Percentiles rank a stretch among this genome's conserved stretches.
Conservation (phyloP, 176 grass and related monocot genomes). For the Echinochloa phyllopogon region DNA sequence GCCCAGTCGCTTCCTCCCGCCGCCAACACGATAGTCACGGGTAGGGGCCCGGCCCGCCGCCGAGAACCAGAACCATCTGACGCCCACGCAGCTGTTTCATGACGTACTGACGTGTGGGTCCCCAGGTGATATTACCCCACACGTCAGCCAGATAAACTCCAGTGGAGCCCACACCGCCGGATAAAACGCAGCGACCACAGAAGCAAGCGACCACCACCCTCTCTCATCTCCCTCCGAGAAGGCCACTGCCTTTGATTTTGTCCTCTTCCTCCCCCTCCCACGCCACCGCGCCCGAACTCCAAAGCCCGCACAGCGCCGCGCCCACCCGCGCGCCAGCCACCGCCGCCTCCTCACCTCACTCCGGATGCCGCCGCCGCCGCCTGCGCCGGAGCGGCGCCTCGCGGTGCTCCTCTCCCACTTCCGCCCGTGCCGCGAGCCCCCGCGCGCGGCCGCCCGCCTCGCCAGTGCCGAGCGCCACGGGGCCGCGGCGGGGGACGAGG, state of each 20-base stretch:
- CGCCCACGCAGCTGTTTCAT: not conserved
- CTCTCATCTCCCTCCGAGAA: not conserved
- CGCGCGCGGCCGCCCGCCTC: not conserved
- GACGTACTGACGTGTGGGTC: not conserved
- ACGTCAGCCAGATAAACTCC: not conserved
- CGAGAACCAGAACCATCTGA: not conserved
- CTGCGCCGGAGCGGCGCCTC: constrained; percentile 39
- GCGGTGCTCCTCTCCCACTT: constrained; percentile 74
- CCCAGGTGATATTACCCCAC: not conserved
- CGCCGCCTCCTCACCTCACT: not conserved
- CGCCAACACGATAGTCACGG: not conserved
- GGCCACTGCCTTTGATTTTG: not conserved
- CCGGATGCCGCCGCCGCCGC: constrained; percentile 24
- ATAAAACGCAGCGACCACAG: constrained; percentile 49
- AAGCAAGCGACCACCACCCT: not conserved
- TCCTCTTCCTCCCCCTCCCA: constrained; percentile 32
- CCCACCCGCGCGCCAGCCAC: not conserved
- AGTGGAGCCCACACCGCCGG: constrained; percentile 17
- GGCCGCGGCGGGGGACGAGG: constrained; percentile 1
- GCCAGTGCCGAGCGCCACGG: not conserved
- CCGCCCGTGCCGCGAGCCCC: not conserved
- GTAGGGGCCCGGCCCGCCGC: not conserved
- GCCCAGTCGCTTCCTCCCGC: not conserved
- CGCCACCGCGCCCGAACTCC: constrained; percentile 39
- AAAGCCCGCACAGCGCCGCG: constrained; percentile 16